These are phyloP conservation scores for Puccinia triticina DNA, from an alignment of 1,284 basidiomycete genomes.

Conservation along the genomic window DNA sequence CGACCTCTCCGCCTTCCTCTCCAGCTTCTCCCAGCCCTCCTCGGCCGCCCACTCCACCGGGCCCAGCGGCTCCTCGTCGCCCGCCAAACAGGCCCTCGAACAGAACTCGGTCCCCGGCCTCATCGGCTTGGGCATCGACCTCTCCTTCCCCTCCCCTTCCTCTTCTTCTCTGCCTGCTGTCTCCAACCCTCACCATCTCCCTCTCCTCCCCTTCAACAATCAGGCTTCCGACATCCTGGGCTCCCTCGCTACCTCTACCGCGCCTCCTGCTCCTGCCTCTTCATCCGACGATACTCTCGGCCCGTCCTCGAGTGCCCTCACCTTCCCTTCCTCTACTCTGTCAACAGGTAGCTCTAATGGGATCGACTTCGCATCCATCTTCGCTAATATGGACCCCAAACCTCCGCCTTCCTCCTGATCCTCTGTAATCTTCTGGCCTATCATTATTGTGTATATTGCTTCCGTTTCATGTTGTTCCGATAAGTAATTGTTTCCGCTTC, in stretches of 20 bases:
- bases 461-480: no score
- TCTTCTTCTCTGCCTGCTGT: no score
- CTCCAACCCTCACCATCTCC: no score
- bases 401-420: background rate
- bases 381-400: background rate
- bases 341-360: background rate
- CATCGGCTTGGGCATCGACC: constrained; percentile 4
- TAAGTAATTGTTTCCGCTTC: no score
- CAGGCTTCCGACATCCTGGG: no score
- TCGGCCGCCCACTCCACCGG: background rate
- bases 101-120: background rate
- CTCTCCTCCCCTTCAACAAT: no score
- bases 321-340: background rate
- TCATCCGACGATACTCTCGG: background rate
- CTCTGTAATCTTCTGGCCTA: background rate
- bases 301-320: background rate
- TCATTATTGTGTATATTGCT: no score
- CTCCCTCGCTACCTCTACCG: no score
- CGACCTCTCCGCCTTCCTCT: constrained; percentile 19
- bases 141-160: background rate
- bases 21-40: constrained; percentile 5
- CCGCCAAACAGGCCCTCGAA: background rate
- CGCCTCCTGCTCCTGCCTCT: no score
- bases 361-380: background rate
- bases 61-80: background rate